A percentile compares a stretch with the other conserved stretches of the same genome.
These are phyloP conservation scores for Epipyxis sp. DNA, from an alignment of 108 stramenopile genomes.

Conservation along the genomic window DNA sequence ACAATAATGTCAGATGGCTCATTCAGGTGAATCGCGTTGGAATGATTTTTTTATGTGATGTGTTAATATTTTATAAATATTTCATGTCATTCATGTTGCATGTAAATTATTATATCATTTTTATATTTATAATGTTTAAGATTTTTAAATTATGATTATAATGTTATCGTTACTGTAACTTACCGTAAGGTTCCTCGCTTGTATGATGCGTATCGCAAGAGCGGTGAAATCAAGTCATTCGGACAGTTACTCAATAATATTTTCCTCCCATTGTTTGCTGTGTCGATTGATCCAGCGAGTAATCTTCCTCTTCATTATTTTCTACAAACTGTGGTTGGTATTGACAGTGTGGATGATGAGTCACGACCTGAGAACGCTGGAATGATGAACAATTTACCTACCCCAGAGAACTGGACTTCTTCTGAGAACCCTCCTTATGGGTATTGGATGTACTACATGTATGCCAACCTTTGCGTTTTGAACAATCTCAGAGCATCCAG, in stretches of 20 bases:
- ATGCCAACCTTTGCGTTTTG: slow-evolving; percentile 84
- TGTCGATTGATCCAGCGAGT: slow-evolving; percentile 80
- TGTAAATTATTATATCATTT: no score
- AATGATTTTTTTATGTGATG: no score
- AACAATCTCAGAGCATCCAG: slow-evolving; percentile 75
- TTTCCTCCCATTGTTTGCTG: slow-evolving; percentile 92
- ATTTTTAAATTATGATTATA: not conserved
- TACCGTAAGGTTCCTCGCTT: no score
- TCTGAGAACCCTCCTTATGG: slow-evolving; percentile 59
- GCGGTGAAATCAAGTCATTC: slow-evolving; percentile 52
- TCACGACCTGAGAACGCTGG: slow-evolving; percentile 59
- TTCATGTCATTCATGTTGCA: no score
- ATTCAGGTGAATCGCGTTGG: slow-evolving; percentile 83
- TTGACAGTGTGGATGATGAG: slow-evolving; percentile 99
- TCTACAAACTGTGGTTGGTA: slow-evolving; percentile 85
- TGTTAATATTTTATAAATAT: no score
- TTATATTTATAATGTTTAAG: no score
- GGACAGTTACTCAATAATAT: slow-evolving; percentile 91
- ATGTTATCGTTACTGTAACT: not conserved
- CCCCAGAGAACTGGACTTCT: slow-evolving; percentile 74
- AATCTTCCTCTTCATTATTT: slow-evolving; percentile 90
- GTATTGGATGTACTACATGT: slow-evolving; percentile 73
- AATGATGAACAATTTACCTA: slow-evolving; percentile 26
- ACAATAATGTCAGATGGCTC: slow-evolving; percentile 93
- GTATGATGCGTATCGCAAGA: not conserved